phyloP scores from a whole-genome alignment of 2,329 filamentous ascomycete species.

The Monosporascus cannonballus region DNA sequence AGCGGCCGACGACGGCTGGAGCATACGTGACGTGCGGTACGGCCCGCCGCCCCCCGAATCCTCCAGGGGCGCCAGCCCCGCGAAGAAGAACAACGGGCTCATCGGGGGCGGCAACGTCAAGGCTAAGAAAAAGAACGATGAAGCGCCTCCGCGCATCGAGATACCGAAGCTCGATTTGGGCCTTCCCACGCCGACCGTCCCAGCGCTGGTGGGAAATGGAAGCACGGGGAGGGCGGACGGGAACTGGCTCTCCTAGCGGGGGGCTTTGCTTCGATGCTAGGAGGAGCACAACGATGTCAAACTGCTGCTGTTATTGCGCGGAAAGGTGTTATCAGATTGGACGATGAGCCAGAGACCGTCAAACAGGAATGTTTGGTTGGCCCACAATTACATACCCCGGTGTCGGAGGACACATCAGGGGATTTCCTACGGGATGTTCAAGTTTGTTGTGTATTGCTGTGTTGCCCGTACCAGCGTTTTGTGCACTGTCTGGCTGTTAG shows the following conservation, averaged over 20 bases:
- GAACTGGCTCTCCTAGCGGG: conserved; percentile 26
- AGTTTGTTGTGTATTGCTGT: too few relatives aligned
- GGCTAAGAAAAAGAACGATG: conserved; percentile 37
- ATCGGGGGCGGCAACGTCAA: conserved; percentile 25
- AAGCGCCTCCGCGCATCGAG: conserved; percentile 53
- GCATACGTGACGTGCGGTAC: conserved; percentile 72
- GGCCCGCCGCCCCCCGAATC: conserved; percentile 42
- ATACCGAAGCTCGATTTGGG: conserved; percentile 51
- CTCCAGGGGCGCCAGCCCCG: conserved; percentile 33
- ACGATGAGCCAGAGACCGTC: background rate
- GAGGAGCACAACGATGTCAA: conserved; percentile 1
- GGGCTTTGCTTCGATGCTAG: conserved; percentile 10
- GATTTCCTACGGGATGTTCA: too few relatives aligned
- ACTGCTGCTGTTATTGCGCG: background rate
- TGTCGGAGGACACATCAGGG: too few relatives aligned
- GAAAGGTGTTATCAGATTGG: background rate
- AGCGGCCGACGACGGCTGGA: conserved; percentile 82
- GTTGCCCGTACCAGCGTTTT: too few relatives aligned
- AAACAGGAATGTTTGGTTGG: too few relatives aligned
- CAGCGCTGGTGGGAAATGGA: background rate
- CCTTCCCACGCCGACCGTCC: conserved; percentile 20
- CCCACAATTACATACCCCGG: too few relatives aligned
- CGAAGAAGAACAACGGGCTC: conserved; percentile 36
- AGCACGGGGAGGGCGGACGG: conserved; percentile 11
- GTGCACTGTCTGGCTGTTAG: too few relatives aligned